Base-by-base conservation (phyloP, 495 filamentous ascomycete species). In the Pyrenula aspistea region DNA sequence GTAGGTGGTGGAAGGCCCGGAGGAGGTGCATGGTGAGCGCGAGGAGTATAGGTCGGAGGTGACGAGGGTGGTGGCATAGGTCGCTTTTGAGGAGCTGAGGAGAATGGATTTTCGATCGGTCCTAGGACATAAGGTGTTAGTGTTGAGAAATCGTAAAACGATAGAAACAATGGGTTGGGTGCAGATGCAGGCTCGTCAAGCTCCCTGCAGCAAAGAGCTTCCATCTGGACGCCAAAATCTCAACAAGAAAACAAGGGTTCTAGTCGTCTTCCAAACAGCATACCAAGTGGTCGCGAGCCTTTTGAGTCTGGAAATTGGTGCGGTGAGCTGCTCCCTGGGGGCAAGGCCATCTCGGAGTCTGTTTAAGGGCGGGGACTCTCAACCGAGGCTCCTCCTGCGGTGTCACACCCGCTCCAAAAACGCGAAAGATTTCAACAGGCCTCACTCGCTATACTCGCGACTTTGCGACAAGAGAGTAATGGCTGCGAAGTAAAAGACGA, bases 61-160 rank as follows among this genome's bases (percentile, higher is more conserved):
- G 82, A 76, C 21, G 79, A 79, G 2, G 81, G 81, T 23, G 81
- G 80, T 55, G 75, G 77, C 80, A 85, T 85, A 56, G 77, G 75
- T 54, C 79, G 77, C 61, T 60, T 68, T 8, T 4, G 31, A 4
- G 31, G 31, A 15, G 31, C 31, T 8, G 31, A 15, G 15, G 31
- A 15, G 15, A 42, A 42, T 8, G 31, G 8, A 42, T 4, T 42
- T 4, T 42, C 31, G 8, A 42, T 8, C 8, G 31, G 31, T 42
- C 31, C 31, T 42, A 15, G 15, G 15, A 20, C n/a, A n/a, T n/a
- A n/a, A n/a, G n/a, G n/a, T n/a, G n/a, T n/a, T n/a, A n/a, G n/a
- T n/a, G n/a, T n/a, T n/a, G n/a, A n/a, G n/a, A n/a, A n/a, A n/a
- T n/a, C n/a, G n/a, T n/a, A n/a, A n/a, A n/a, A n/a, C n/a, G n/a